Conservation (phyloP, 176 grass and related monocot genomes). For the Tillandsia leiboldiana region DNA sequence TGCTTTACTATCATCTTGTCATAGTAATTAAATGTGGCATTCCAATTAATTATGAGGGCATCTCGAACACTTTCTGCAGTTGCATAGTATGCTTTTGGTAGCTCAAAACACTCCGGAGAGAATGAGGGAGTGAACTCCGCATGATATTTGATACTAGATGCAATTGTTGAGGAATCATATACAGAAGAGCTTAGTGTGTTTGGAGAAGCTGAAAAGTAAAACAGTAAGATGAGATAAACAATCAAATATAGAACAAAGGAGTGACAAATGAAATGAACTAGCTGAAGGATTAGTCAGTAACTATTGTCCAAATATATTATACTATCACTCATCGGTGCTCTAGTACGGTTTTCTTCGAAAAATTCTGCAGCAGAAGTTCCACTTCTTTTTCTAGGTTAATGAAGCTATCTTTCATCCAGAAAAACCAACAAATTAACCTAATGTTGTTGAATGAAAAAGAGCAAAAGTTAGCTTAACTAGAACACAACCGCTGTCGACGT, state of each 20-base stretch:
- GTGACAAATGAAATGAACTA: not conserved
- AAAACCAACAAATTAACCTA: no score
- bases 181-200: constrained; percentile 29
- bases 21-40: constrained; percentile 84
- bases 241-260: not conserved
- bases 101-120: constrained; percentile 63
- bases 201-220: constrained; percentile 45
- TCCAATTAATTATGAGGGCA: constrained; percentile 87
- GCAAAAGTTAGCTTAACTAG: no score
- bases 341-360: not conserved
- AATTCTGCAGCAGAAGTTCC: not conserved
- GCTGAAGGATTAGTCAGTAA: not conserved
- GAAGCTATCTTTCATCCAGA: no score
- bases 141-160: constrained; percentile 90
- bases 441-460: no score
- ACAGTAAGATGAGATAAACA: not conserved
- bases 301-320: no score
- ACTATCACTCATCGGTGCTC: no score
- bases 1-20: constrained; percentile 82
- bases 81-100: constrained; percentile 72
- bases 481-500: no score
- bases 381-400: no score
- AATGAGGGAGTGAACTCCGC: constrained; percentile 83
- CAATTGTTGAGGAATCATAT: constrained; percentile 44
- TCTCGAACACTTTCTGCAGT: constrained; percentile 92